Percentiles rank a stretch among this genome's conserved stretches.
phyloP scores from a whole-genome alignment of 352 stramenopile species.

The Globisporangium paddicum region DNA sequence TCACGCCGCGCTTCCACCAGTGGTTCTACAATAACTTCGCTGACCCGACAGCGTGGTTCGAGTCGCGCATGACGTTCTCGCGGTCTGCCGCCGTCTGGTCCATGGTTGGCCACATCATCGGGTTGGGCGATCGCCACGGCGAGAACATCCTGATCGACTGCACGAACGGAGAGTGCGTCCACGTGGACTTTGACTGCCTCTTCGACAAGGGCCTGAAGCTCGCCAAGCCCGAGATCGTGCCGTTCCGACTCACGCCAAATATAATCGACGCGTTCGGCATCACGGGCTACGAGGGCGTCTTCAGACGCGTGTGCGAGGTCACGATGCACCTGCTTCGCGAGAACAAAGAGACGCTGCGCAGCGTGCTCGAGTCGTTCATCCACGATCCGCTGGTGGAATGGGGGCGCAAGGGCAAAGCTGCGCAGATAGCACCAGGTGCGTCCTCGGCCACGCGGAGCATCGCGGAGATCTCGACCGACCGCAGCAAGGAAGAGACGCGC shows the following conservation, averaged over 20 bases:
- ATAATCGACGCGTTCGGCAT: constrained; percentile 99
- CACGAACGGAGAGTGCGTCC: constrained; percentile 96
- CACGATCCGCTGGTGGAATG: constrained; percentile 96
- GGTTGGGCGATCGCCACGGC: constrained; percentile 93
- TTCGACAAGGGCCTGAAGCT: constrained; percentile 99
- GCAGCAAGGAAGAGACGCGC: constrained; percentile 83
- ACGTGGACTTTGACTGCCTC: constrained; percentile 99
- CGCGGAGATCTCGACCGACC: constrained; percentile 55
- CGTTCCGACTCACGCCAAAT: constrained; percentile 99
- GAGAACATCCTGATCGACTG: constrained; percentile 99
- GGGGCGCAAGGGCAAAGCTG: constrained; percentile 71
- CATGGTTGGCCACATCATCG: constrained; percentile 95
- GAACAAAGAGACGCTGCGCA: constrained; percentile 97
- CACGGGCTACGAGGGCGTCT: constrained; percentile 94
- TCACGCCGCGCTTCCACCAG: constrained; percentile 96
- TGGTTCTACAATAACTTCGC: constrained; percentile 99
- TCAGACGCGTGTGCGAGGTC: constrained; percentile 90
- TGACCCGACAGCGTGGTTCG: constrained; percentile 97
- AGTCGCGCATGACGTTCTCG: constrained; percentile 88
- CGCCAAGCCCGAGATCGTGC: constrained; percentile 96
- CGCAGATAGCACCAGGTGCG: constrained; percentile 24
- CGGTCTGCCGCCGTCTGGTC: constrained; percentile 94
- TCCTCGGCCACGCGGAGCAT: constrained; percentile 21
- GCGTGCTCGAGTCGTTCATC: constrained; percentile 99
- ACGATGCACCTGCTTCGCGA: constrained; percentile 91